These are phyloP conservation scores for Artemisia tridentata DNA, from an alignment of 129 eudicot genomes.

Conservation along the genomic window DNA sequence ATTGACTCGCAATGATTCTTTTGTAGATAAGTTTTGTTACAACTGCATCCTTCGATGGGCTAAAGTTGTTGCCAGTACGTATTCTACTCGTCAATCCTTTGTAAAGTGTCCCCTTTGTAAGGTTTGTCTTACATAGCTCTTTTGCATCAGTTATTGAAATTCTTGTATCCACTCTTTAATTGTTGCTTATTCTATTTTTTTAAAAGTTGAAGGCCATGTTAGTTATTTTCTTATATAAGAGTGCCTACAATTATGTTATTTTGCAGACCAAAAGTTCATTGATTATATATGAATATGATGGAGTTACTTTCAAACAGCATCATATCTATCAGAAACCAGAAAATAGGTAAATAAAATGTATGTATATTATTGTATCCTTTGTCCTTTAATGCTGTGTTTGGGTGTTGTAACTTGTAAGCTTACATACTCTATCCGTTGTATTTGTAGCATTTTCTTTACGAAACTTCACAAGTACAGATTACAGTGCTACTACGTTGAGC, in stretches of 20 bases:
- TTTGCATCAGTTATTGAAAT: too few relatives aligned
- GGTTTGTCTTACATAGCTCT: slow-evolving; percentile 40
- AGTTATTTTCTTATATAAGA: too few relatives aligned
- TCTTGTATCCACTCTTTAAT: too few relatives aligned
- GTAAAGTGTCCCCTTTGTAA: slow-evolving; percentile 86
- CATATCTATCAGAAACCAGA: slow-evolving; percentile 40
- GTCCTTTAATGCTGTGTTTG: background rate
- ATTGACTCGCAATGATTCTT: background rate
- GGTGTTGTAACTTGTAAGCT: background rate
- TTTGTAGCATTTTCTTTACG: slow-evolving; percentile 65
- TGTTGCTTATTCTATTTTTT: too few relatives aligned
- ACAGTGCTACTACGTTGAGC: slow-evolving; percentile 65
- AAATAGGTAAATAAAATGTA: slow-evolving; percentile 43
- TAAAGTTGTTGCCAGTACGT: slow-evolving; percentile 49
- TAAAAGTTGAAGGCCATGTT: too few relatives aligned
- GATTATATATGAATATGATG: slow-evolving; percentile 62
- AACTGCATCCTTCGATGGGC: slow-evolving; percentile 75
- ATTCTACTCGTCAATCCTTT: slow-evolving; percentile 41
- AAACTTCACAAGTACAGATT: slow-evolving; percentile 75
- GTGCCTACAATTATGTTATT: slow-evolving; percentile 3
- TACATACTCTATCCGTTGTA: slow-evolving; percentile 2
- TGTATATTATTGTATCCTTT: background rate
- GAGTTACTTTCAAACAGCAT: slow-evolving; percentile 56
- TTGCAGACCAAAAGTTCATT: slow-evolving; percentile 66
- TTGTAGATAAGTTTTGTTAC: slow-evolving; percentile 86